These are phyloP conservation scores for Penicillium aurantiogriseum DNA, from an alignment of 2,329 filamentous ascomycete genomes.

Conservation along the genomic window DNA sequence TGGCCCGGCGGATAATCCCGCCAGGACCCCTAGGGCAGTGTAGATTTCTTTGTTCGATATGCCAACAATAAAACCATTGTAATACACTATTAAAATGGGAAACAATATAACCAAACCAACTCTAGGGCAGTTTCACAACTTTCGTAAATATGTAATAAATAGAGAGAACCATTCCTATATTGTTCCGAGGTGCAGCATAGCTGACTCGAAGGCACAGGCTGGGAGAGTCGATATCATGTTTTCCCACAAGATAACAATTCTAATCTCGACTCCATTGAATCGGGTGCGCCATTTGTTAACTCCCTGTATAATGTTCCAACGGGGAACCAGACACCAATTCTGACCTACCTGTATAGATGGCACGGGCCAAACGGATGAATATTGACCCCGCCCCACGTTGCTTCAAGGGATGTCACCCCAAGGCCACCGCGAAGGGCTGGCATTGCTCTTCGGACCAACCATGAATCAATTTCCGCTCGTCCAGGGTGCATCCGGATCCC, in stretches of 20 bases:
- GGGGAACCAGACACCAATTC: neutral
- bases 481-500: neutral
- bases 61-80: neutral
- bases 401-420: neutral
- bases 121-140: neutral
- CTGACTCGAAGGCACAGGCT: neutral
- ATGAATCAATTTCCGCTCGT: constrained; percentile 20
- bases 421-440: neutral
- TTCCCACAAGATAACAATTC: neutral
- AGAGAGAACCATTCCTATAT: neutral
- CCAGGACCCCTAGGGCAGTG: too few species aligned
- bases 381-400: constrained; percentile 8
- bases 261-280: neutral
- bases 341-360: neutral
- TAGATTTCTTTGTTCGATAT: neutral
- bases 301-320: too few species aligned
- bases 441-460: constrained; percentile 8
- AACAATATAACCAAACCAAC: neutral
- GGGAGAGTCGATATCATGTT: neutral
- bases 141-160: neutral
- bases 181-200: neutral
- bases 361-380: constrained; percentile 9
- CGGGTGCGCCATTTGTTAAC: too few species aligned
- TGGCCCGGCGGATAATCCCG: constrained; percentile 3
- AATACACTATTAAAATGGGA: neutral